These are phyloP conservation scores for Colletotrichum siamense DNA, from an alignment of 2,329 filamentous ascomycete genomes.

Conservation along the genomic window DNA sequence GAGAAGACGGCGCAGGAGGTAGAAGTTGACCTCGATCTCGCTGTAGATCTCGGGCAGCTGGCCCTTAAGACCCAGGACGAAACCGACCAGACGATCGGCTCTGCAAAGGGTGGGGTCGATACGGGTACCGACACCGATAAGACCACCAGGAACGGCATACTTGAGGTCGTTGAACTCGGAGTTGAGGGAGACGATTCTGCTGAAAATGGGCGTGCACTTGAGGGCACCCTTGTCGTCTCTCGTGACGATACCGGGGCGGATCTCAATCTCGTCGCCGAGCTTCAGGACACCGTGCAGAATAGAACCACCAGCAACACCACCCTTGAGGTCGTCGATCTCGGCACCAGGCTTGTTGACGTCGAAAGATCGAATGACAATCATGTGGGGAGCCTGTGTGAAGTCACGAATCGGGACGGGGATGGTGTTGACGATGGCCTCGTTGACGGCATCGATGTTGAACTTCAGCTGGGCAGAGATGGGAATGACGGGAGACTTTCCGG, in stretches of 20 bases:
- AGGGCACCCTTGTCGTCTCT: constrained; percentile 93
- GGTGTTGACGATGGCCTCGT: constrained; percentile 93
- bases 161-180: constrained; percentile 97
- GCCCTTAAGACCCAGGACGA: constrained; percentile 94
- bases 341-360: constrained; percentile 99
- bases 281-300: constrained; percentile 97
- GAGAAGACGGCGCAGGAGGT: constrained; percentile 89
- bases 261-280: constrained; percentile 97
- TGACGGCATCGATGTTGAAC: constrained; percentile 99
- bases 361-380: constrained; percentile 99
- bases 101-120: constrained; percentile 98
- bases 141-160: constrained; percentile 95
- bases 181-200: constrained; percentile 91
- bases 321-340: constrained; percentile 97
- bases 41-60: constrained; percentile 96
- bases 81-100: constrained; percentile 98
- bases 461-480: constrained; percentile 98
- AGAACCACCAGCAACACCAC: constrained; percentile 95
- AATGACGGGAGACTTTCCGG: constrained; percentile 92
- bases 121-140: constrained; percentile 97
- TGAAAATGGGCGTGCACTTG: constrained; percentile 97
- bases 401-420: constrained; percentile 92
- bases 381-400: constrained; percentile 91
- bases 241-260: constrained; percentile 96
- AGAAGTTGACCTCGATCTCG: constrained; percentile 99